Percentiles rank a stretch among this genome's conserved stretches.
These are phyloP conservation scores for Ambrosiella xylebori DNA, from an alignment of 2,329 filamentous ascomycete species.

Conservation along the genomic window DNA sequence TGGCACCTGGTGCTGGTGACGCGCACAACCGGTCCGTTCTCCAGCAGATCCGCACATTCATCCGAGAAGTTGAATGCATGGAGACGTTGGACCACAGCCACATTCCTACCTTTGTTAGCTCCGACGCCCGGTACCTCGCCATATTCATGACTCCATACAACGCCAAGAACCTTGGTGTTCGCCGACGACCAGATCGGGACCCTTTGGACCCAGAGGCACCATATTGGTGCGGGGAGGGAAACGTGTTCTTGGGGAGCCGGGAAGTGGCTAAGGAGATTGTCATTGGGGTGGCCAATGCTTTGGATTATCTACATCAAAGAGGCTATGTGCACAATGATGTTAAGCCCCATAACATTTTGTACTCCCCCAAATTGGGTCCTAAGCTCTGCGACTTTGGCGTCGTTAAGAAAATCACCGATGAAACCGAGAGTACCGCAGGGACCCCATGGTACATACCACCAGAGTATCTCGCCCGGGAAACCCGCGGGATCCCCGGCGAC, in stretches of 20 bases:
- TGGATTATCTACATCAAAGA: slow-evolving; percentile 38
- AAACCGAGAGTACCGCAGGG: slow-evolving; percentile 31
- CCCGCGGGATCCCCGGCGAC: slow-evolving; percentile 37
- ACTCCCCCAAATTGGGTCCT: slow-evolving; percentile 39
- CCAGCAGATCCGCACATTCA: slow-evolving; percentile 41
- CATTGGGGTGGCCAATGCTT: slow-evolving; percentile 31
- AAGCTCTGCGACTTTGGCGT: slow-evolving; percentile 45
- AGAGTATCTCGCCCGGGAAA: slow-evolving; percentile 39
- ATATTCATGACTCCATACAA: slow-evolving; percentile 46
- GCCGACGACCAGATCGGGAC: slow-evolving; percentile 32
- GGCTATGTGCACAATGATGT: slow-evolving; percentile 43
- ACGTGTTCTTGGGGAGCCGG: slow-evolving; percentile 33
- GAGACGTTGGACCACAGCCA: slow-evolving; percentile 37
- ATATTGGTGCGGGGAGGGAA: slow-evolving; percentile 13
- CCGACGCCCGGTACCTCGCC: slow-evolving; percentile 41
- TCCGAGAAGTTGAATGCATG: slow-evolving; percentile 39
- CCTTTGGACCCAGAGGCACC: slow-evolving; percentile 17
- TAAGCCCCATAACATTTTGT: slow-evolving; percentile 44
- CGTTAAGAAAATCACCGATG: slow-evolving; percentile 29
- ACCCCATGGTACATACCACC: slow-evolving; percentile 46
- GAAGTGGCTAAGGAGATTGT: slow-evolving; percentile 23
- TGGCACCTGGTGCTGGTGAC: background rate
- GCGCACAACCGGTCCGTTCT: slow-evolving; percentile 19
- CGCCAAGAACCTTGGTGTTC: slow-evolving; percentile 32
- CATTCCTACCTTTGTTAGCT: slow-evolving; percentile 40